Conservation (phyloP, 129 eudicot genomes). For the Mikania micrantha region DNA sequence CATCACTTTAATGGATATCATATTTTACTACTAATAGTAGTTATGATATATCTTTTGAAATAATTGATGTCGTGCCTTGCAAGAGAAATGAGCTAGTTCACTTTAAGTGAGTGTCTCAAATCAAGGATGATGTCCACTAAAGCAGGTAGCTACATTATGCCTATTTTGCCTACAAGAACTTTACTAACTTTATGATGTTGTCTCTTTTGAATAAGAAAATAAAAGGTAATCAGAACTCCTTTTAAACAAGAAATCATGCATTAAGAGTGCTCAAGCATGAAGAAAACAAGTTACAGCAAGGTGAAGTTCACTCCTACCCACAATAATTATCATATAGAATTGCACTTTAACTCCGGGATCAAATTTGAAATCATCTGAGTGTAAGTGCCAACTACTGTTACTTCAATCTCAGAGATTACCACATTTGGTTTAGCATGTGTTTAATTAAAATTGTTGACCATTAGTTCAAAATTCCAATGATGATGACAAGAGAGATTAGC, state of each 20-base stretch:
- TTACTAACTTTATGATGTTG: constrained; percentile 20
- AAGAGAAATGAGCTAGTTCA: constrained; percentile 16
- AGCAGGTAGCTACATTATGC: constrained; percentile 19
- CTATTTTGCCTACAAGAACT: constrained; percentile 27
- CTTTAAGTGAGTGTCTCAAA: constrained; percentile 26
- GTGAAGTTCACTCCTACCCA: constrained; percentile 5
- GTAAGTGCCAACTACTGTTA: constrained; percentile 1
- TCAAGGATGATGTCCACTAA: constrained; percentile 34
- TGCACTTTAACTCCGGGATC: not conserved
- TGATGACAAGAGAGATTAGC: not conserved
- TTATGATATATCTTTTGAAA: constrained; percentile 12
- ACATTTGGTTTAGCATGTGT: constrained; percentile 9
- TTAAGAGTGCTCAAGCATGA: constrained; percentile 14
- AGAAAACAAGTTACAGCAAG: constrained; percentile 9
- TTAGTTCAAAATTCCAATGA: constrained; percentile 5
- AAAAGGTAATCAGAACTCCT: constrained; percentile 12
- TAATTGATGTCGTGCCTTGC: constrained; percentile 22
- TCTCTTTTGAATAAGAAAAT: constrained; percentile 17
- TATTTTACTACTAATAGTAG: not conserved
- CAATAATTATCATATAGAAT: constrained; percentile 1
- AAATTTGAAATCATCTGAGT: constrained; percentile 12
- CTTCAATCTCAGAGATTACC: not conserved
- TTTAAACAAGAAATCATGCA: constrained; percentile 19
- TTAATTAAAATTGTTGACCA: not conserved
- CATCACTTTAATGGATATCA: constrained; percentile 5